A percentile compares a stretch with the other conserved stretches of the same genome.
These are phyloP conservation scores for Arthroderma sp. DNA, from an alignment of 2,329 filamentous ascomycete species.

Conservation along the genomic window DNA sequence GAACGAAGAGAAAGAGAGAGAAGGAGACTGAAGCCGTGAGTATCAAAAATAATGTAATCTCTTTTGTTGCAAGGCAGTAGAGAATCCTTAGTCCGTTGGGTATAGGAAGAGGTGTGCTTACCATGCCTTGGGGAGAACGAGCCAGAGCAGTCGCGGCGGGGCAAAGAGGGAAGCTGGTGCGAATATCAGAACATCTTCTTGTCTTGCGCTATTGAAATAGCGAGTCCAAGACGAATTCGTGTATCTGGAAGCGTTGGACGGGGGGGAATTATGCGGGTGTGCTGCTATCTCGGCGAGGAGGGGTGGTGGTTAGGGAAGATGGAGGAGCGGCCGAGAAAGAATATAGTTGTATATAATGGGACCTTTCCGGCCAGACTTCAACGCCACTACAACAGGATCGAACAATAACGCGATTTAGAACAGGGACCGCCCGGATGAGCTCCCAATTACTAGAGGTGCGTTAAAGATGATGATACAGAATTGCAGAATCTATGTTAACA, in stretches of 20 bases:
- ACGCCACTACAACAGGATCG: not conserved
- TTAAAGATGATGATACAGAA: not conserved
- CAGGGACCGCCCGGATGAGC: too few species aligned
- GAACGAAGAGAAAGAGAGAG: not conserved
- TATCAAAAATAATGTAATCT: not conserved
- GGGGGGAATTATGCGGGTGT: not conserved
- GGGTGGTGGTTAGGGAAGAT: not conserved
- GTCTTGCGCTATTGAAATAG: not conserved
- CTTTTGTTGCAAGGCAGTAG: not conserved
- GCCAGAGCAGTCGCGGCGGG: not conserved
- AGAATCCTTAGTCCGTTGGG: not conserved
- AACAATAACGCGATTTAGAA: not conserved
- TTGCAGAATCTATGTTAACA: not conserved
- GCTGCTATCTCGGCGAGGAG: not conserved
- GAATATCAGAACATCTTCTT: not conserved
- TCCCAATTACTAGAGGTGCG: not conserved
- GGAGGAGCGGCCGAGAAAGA: not conserved
- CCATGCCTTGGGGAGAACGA: not conserved
- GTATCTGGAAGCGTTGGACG: not conserved
- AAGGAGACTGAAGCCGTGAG: not conserved
- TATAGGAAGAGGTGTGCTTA: not conserved
- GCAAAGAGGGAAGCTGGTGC: not conserved
- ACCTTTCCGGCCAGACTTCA: not conserved
- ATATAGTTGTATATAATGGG: too few species aligned
- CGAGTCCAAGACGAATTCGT: not conserved